Base-by-base conservation (phyloP, 305 asterid species). In the Ajuga reptans region DNA sequence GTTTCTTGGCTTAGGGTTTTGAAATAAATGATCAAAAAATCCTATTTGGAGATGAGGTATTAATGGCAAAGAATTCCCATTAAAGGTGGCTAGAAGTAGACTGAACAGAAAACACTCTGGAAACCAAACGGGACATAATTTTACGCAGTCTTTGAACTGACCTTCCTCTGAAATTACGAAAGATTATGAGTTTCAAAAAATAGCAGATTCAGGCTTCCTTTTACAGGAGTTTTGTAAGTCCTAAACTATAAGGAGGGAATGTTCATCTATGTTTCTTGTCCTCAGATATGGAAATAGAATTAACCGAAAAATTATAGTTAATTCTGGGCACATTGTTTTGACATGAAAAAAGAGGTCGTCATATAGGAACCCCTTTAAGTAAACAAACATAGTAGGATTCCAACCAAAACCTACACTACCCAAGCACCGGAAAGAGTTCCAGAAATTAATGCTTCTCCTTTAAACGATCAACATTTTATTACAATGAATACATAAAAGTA, bases 1-100 rank as follows among this genome's bases (percentile, higher is more conserved):
- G 8, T 47, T 66, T 31, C 18, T 17, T 31, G 47, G 43, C 9
- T 60, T 74, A 68, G 71, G 74, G 54, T 74, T 61, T 74, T 9
- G 46, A 33, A 42, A 53, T 61, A 16, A 51, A 74, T 68, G 66
- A 53, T 53, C 36, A 41, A 15, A 41, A 16, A 11, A 36, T 31
- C 39, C 11, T 54, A 39, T 51, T 59, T 21, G 61, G 24, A 41
- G 29, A 36, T 45, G 47, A 41, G 42, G 33, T 29, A 31, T 67
- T 53, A 50, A 74, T 45, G 65, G 52, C 41, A 12, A 57, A 12
- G 29, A 18, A 49, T 54, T 31, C 59, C 11, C 74, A 58, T 70
- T 41, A 59, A 66, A 60, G 42, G 27, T 41, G 42, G 73, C 31
- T 24, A 3, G 18, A 72, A 15, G 18, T 46, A 67, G 54, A 52